phyloP scores from a whole-genome alignment of 257 asterid species.

The Ophiorrhiza pumila region DNA sequence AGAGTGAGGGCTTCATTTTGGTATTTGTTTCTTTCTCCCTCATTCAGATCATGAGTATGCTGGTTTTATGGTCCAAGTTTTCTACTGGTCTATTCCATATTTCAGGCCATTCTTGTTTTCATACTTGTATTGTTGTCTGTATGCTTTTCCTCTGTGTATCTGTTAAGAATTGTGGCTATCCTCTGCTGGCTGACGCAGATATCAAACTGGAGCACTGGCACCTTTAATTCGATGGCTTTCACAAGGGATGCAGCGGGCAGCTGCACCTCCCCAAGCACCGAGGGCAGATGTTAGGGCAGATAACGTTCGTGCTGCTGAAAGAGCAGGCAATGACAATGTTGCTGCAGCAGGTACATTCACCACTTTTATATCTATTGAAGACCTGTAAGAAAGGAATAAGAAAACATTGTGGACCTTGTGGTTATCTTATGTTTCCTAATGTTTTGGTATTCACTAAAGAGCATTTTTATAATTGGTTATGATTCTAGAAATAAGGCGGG shows the following conservation, averaged over 20 bases:
- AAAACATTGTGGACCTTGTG: background rate
- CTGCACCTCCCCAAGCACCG: slow-evolving; percentile 78
- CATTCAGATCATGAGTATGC: background rate
- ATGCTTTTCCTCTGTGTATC: background rate
- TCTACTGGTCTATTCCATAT: background rate
- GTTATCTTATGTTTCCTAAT: background rate
- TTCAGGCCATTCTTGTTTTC: background rate
- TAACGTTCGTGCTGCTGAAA: slow-evolving; percentile 53
- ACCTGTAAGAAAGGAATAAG: background rate
- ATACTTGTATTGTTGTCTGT: background rate
- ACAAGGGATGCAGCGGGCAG: slow-evolving; percentile 92
- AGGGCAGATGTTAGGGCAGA: slow-evolving; percentile 65
- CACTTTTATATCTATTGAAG: background rate
- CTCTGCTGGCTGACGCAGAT: slow-evolving; percentile 44
- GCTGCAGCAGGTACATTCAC: slow-evolving; percentile 50
- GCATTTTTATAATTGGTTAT: background rate
- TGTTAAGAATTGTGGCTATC: background rate
- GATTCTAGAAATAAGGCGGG: background rate
- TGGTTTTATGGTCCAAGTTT: background rate
- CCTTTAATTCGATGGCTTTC: slow-evolving; percentile 93
- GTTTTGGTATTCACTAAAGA: background rate
- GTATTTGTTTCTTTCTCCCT: background rate
- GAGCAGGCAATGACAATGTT: slow-evolving; percentile 59
- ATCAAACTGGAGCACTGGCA: slow-evolving; percentile 97
- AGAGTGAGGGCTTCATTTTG: background rate